Base-by-base conservation (phyloP, 768 basidiomycete genomes). In the Candolleomyces eurysporus region DNA sequence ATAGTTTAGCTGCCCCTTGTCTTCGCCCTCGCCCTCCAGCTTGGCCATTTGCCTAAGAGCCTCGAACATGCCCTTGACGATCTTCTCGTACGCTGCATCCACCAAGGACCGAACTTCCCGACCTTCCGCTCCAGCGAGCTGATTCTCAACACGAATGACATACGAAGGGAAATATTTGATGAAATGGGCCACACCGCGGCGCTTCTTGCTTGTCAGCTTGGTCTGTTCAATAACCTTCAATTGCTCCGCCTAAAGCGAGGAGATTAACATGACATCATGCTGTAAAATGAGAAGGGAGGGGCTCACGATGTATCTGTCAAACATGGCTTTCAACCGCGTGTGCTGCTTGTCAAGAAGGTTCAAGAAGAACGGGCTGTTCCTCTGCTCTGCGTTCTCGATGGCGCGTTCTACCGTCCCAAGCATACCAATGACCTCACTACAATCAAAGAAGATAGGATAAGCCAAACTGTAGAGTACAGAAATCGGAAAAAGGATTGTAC, bases 1-100 rank as follows among this genome's bases (percentile, higher is more conserved):
- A 65, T 94, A 97, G 73, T 98, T 98, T 57, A 98, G 82, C 69
- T 96, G 94, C 0, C 95, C 95, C 74, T 98, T 98, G 73, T 95
- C 96, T 69, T 98, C 96, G 0, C 86, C 91, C 59, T 92, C 93
- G 0, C 93, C 92, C 60, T 95, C 91, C 81, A 96, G 77, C 73
- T 97, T 98, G 11, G 96, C 96, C 85, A 98, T 93, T 63, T 96
- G 94, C 74, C 94, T 95, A 63, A 98, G 73, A 14, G 87, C 90
- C 49, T 94, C 95, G 69, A 98, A 96, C 85, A 98, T 97, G 48
- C 88, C 80, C 63, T 90, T 87, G 42, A 94, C 90, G 48, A 98
- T 91, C 66, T 82, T 86, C 70, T 96, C 94, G 69, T 98, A 97
- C 0, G 92, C 89, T 5, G 79, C 75, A 68, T 98, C 90, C 39